Percentiles rank a stretch among this genome's conserved stretches.
Conservation (phyloP, 768 basidiomycete species). For the Pisolithus orientalis region DNA sequence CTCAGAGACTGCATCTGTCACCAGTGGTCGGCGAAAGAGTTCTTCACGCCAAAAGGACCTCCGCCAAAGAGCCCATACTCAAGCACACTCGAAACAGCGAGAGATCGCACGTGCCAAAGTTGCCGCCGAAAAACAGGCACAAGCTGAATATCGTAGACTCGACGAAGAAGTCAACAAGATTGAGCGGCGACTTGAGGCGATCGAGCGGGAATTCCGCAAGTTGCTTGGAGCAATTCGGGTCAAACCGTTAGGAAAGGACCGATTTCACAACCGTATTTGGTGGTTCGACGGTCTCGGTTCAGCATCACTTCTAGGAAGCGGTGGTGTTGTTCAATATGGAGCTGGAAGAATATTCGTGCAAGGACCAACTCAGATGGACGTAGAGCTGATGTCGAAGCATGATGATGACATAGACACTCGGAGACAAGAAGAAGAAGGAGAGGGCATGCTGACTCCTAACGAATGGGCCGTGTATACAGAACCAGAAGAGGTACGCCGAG, state of each 20-base stretch:
- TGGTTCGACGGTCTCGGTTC: slow-evolving; percentile 98
- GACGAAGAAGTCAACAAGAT: slow-evolving; percentile 85
- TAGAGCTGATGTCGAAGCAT: slow-evolving; percentile 59
- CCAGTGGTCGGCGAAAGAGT: slow-evolving; percentile 35
- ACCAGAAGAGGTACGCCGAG: slow-evolving; percentile 68
- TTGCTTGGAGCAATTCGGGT: slow-evolving; percentile 78
- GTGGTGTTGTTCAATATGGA: slow-evolving; percentile 77
- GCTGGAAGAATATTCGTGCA: slow-evolving; percentile 90
- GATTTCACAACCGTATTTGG: slow-evolving; percentile 95
- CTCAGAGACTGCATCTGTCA: slow-evolving; percentile 51
- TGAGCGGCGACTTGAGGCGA: slow-evolving; percentile 73
- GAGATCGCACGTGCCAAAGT: slow-evolving; percentile 74
- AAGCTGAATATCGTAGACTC: slow-evolving; percentile 76
- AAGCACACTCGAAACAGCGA: slow-evolving; percentile 68
- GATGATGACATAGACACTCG: slow-evolving; percentile 46
- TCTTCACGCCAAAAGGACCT: slow-evolving; percentile 46
- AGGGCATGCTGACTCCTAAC: slow-evolving; percentile 61
- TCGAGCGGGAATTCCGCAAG: slow-evolving; percentile 93
- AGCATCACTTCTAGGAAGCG: slow-evolving; percentile 69
- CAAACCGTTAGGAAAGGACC: slow-evolving; percentile 84
- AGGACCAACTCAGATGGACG: slow-evolving; percentile 80
- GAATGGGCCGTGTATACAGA: slow-evolving; percentile 93
- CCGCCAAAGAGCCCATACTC: slow-evolving; percentile 47
- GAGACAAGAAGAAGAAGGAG: slow-evolving; percentile 75
- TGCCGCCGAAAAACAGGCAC: slow-evolving; percentile 73